phyloP scores from a whole-genome alignment of 768 basidiomycete species.

The Piloderma croceum region DNA sequence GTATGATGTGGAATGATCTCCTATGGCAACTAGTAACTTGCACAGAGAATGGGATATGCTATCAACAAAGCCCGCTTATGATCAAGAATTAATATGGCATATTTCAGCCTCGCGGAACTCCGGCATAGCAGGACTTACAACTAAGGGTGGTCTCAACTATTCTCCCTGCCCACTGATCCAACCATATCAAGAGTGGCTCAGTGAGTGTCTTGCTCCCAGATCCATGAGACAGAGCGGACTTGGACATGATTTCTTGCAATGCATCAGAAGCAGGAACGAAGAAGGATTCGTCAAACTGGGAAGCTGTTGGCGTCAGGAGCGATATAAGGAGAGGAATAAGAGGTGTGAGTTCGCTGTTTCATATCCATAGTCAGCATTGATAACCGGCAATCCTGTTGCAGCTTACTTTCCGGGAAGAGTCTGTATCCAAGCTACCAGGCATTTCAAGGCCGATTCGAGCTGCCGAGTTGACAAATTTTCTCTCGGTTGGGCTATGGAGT shows the following conservation, averaged over 20 bases:
- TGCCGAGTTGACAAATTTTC: constrained; percentile 36
- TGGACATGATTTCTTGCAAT: constrained; percentile 71
- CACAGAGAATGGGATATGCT: constrained; percentile 67
- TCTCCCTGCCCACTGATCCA: constrained; percentile 46
- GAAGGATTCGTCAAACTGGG: constrained; percentile 41
- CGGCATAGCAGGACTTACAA: constrained; percentile 5
- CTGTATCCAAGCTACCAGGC: constrained; percentile 79
- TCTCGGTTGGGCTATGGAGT: constrained; percentile 43
- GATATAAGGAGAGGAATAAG: constrained; percentile 62
- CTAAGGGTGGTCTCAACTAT: constrained; percentile 34
- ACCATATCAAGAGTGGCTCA: constrained; percentile 82
- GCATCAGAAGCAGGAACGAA: constrained; percentile 67
- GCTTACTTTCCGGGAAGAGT: constrained; percentile 63
- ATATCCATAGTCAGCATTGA: background rate
- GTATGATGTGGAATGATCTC: constrained; percentile 82
- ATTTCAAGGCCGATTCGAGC: constrained; percentile 66
- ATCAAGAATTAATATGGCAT: background rate
- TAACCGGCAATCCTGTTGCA: constrained; percentile 4
- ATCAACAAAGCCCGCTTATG: constrained; percentile 40
- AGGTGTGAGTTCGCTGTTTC: constrained; percentile 57
- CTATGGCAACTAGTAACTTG: constrained; percentile 74
- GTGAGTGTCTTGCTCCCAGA: constrained; percentile 66
- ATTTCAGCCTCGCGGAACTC: constrained; percentile 1
- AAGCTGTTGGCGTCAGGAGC: constrained; percentile 47
- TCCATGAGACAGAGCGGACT: constrained; percentile 68